Evolutionary conservation across 176 grass and related monocot genomes (phyloP).

Genomic region (Rhynchospora tenuis): DNA sequence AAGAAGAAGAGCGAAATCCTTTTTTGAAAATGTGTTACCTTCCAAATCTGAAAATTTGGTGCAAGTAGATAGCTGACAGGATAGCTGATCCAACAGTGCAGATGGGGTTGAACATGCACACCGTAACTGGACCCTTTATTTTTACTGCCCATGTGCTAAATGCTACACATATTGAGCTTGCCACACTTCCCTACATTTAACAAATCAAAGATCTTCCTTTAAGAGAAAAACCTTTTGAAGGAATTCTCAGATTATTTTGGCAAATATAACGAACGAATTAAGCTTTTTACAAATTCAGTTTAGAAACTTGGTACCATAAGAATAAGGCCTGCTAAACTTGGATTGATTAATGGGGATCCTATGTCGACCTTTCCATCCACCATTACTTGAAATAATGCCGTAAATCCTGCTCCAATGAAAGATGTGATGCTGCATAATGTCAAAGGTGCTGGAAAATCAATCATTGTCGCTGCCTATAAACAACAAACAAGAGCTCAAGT

Average conservation of each 20-base stretch:
- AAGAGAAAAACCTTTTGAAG: background rate
- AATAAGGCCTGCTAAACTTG: slow-evolving; percentile 32
- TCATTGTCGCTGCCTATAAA: slow-evolving; percentile 59
- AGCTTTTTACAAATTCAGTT: background rate
- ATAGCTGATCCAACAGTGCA: slow-evolving; percentile 56
- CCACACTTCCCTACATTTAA: slow-evolving; percentile 37
- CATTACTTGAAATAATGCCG: slow-evolving; percentile 42
- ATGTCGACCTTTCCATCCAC: slow-evolving; percentile 42
- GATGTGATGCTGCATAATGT: slow-evolving; percentile 56
- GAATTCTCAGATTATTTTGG: background rate
- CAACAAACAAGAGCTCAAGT: background rate
- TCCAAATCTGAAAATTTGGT: slow-evolving; percentile 34
- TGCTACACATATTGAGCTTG: slow-evolving; percentile 46
- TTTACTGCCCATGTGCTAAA: slow-evolving; percentile 71
- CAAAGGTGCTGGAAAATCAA: slow-evolving; percentile 50
- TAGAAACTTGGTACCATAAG: slow-evolving; percentile 1
- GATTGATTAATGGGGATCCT: slow-evolving; percentile 37
- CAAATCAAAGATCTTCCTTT: background rate
- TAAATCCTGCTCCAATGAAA: slow-evolving; percentile 44
- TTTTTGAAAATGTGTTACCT: slow-evolving; percentile 31
- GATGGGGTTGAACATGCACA: slow-evolving; percentile 63
- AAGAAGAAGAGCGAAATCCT: background rate
- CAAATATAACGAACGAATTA: background rate
- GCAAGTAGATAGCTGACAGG: slow-evolving; percentile 52
- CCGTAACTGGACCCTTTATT: slow-evolving; percentile 67